These are phyloP conservation scores for Erythrophleum fordii DNA, from an alignment of 306 rosid genomes.

Conservation along the genomic window DNA sequence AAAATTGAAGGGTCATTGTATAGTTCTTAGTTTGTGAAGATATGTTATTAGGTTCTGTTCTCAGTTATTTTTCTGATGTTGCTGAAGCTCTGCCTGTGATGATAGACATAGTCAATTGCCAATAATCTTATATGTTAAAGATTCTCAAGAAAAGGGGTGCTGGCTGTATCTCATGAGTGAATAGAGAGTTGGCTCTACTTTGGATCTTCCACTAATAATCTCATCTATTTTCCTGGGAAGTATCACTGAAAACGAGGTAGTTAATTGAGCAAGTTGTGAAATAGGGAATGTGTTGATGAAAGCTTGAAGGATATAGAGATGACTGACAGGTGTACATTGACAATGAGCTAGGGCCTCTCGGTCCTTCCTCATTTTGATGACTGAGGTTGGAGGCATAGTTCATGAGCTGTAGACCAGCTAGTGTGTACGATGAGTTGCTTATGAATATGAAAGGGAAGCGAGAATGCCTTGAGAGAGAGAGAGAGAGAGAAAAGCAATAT, in stretches of 20 bases:
- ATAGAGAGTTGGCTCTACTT: background rate
- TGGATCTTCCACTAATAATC: background rate
- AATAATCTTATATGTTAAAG: background rate
- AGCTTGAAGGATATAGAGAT: background rate
- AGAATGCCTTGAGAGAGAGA: background rate
- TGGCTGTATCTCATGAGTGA: background rate
- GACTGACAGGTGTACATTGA: background rate
- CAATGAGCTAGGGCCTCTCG: background rate
- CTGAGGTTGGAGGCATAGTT: background rate
- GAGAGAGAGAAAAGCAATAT: background rate
- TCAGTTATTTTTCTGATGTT: background rate
- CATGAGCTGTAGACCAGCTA: background rate
- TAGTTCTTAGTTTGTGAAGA: background rate
- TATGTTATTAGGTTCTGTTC: background rate
- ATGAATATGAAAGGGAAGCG: background rate
- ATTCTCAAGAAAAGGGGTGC: conserved; percentile 10
- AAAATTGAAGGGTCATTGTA: conserved; percentile 12
- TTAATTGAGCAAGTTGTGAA: conserved; percentile 9
- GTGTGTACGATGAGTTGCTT: background rate
- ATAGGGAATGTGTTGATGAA: background rate
- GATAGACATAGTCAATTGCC: background rate
- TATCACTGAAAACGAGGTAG: background rate
- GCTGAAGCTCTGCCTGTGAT: background rate
- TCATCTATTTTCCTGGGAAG: background rate
- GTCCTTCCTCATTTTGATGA: background rate